These are phyloP conservation scores for Penicillium sp. DNA, from an alignment of 2,329 filamentous ascomycete genomes.

Conservation along the genomic window DNA sequence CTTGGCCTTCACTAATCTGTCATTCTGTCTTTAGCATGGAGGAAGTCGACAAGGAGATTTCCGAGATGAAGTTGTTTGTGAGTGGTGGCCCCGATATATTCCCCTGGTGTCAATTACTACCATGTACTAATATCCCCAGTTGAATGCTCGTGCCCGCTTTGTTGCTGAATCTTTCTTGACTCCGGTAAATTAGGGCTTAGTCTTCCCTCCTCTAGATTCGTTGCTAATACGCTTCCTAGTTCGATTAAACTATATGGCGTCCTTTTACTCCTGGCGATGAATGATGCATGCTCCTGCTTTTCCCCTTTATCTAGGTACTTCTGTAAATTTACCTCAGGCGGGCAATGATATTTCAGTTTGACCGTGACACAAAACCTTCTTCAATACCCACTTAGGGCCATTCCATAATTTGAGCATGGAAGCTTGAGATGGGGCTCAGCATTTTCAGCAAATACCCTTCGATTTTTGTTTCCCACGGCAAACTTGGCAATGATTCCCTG, in stretches of 20 bases:
- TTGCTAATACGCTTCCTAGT: conserved; percentile 19
- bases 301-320: conserved; percentile 8
- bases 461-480: too few relatives aligned
- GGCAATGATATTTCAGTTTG: background rate
- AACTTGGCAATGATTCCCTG: too few relatives aligned
- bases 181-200: conserved; percentile 58
- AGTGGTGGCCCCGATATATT: conserved; percentile 32
- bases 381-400: background rate
- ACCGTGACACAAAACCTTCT: background rate
- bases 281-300: conserved; percentile 14
- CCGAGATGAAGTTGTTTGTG: conserved; percentile 99
- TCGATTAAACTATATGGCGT: conserved; percentile 31
- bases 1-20: background rate
- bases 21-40: conserved; percentile 64
- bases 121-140: conserved; percentile 52
- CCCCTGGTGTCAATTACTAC: background rate
- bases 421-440: too few relatives aligned
- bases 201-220: background rate
- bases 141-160: conserved; percentile 95
- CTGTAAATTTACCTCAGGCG: conserved; percentile 9
- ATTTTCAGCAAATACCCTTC: too few relatives aligned
- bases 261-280: conserved; percentile 16
- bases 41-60: conserved; percentile 99
- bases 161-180: conserved; percentile 98
- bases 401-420: background rate